Evolutionary conservation across 2,329 filamentous ascomycete genomes (phyloP), one percentile per base, ranked within the genome.

Genomic region (Penicillium vulpinum): DNA sequence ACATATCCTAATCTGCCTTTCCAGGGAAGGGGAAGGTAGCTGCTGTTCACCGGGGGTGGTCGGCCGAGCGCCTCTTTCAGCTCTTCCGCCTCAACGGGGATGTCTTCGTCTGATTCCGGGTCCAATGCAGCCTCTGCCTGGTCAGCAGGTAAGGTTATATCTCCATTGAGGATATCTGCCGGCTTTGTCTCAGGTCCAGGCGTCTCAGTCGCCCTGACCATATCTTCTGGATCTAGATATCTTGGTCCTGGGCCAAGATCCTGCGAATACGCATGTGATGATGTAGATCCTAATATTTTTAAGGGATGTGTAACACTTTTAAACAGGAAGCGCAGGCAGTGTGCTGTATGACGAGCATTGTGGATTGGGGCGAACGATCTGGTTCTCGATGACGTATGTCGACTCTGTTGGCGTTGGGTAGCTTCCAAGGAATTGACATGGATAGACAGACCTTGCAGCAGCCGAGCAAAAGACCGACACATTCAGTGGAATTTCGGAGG

Each of bases 1-100:
- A 93, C 91, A 82, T 96, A 97, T 56, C 92, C 92, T 59, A 97
- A 72, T 28, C 92, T 84, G 0, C 93, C 93, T 75, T 88, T 91
- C 92, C 92, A 97, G 0, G 92, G 93, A 22, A 97, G 74, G 24
- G 93, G 93, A 21, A 97, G 80, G 67, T 88, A 90, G 62, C 85
- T 84, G 69, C 91, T 96, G 68, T 97, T 89, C 16, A 96, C 86
- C 0, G 92, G 85, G 7, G 91, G 91, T 13, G 88, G 83, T 54
- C 91, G 80, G 9, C 81, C 80, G 24, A 83, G 66, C 21, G 85
- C 85, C 64, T 82, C 80, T 61, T 83, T 80, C 48, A 87, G 74
- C 64, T 87, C 84, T 64, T 83, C 81, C 39, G 82, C 78, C 24
- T 84, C 81, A 10, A 79, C 77, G 5, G 72, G 71, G 22, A 82